These are phyloP conservation scores for Quillaja saponaria DNA, from an alignment of 306 rosid species.

Conservation along the genomic window DNA sequence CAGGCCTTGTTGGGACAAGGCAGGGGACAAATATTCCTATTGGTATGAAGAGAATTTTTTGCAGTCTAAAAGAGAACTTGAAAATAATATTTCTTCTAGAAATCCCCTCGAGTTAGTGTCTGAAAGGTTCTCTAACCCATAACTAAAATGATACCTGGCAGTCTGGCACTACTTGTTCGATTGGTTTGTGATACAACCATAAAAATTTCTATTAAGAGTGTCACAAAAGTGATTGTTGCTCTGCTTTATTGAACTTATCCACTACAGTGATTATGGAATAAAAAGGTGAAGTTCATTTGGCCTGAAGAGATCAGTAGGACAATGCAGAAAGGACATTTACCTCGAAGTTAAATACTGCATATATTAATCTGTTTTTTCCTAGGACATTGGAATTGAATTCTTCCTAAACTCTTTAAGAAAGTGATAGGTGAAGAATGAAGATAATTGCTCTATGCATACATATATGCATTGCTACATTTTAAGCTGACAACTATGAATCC, in stretches of 20 bases:
- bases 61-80: no score
- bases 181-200: background rate
- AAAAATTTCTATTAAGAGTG: no score
- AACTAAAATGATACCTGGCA: background rate
- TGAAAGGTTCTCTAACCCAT: background rate
- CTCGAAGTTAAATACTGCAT: background rate
- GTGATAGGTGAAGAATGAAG: no score
- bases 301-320: background rate
- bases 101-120: background rate
- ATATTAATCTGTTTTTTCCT: background rate
- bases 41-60: no score
- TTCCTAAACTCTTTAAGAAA: no score
- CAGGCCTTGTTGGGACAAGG: background rate
- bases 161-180: background rate
- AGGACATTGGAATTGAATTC: background rate
- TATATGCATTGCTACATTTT: no score
- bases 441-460: no score
- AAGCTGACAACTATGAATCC: no score
- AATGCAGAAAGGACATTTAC: constrained; percentile 17
- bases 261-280: background rate
- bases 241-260: background rate
- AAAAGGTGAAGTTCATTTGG: no score
- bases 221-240: constrained; percentile 2
- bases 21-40: background rate
- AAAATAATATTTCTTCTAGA: background rate